Evolutionary conservation across 202 grass and related monocot genomes (phyloP).

Genomic region (Panicum virgatum): DNA sequence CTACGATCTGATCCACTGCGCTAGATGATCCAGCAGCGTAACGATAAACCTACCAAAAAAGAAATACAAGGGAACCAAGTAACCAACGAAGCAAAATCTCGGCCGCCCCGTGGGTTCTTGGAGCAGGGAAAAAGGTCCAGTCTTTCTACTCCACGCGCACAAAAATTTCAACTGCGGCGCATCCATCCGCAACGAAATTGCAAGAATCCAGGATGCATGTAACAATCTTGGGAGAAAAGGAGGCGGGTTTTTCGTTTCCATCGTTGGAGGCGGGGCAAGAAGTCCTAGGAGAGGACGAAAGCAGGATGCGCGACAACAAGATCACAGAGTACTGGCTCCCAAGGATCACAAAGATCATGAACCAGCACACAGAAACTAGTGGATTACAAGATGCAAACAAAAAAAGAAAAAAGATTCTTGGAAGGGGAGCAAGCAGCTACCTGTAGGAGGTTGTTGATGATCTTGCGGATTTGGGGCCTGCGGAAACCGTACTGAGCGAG

Average conservation of each 20-base stretch:
- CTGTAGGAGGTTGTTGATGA: slow-evolving; percentile 5
- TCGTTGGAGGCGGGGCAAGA: neutral
- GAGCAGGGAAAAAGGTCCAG: neutral
- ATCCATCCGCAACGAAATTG: neutral
- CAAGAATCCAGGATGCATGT: neutral
- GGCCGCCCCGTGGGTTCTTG: neutral
- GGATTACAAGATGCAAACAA: neutral
- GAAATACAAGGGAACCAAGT: neutral
- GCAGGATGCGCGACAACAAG: neutral
- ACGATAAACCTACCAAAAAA: neutral
- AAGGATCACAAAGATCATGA: neutral
- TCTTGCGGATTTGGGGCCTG: neutral
- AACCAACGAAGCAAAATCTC: neutral
- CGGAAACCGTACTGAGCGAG: slow-evolving; percentile 6
- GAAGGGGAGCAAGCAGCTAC: neutral
- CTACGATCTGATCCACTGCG: neutral
- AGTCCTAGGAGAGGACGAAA: neutral
- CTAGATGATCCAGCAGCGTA: neutral
- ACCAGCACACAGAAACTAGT: too few species aligned
- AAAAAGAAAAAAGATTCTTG: neutral
- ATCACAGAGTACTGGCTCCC: neutral
- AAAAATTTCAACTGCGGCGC: neutral
- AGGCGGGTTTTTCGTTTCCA: neutral
- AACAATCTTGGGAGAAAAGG: neutral
- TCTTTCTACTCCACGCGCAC: neutral